These are phyloP conservation scores for Darksidea phi DNA, from an alignment of 495 filamentous ascomycete species.

Conservation along the genomic window DNA sequence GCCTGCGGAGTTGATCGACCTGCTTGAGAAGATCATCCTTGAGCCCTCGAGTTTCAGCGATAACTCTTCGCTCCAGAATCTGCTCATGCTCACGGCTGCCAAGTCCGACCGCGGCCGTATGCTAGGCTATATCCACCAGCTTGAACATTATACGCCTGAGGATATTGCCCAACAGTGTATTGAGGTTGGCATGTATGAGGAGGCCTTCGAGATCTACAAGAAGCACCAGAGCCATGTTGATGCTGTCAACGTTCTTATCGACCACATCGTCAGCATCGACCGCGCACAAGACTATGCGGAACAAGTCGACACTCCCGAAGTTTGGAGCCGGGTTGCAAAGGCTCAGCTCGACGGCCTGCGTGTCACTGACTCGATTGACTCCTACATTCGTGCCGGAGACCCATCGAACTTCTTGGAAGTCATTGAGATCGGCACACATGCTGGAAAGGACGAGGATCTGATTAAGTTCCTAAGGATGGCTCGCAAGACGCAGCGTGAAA, in stretches of 20 bases:
- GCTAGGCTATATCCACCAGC: conserved; percentile 94
- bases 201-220: conserved; percentile 98
- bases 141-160: conserved; percentile 83
- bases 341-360: conserved; percentile 96
- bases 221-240: conserved; percentile 86
- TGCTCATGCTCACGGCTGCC: conserved; percentile 94
- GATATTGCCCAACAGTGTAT: conserved; percentile 94
- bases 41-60: conserved; percentile 97
- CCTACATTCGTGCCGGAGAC: conserved; percentile 93
- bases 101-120: conserved; percentile 94
- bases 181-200: conserved; percentile 89
- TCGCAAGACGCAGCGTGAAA: conserved; percentile 91
- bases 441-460: conserved; percentile 96
- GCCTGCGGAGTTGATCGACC: conserved; percentile 91
- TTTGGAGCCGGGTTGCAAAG: conserved; percentile 99
- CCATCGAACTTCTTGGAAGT: conserved; percentile 93
- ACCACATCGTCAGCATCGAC: conserved; percentile 97
- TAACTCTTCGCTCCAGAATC: conserved; percentile 91
- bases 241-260: conserved; percentile 88
- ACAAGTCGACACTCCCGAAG: conserved; percentile 88
- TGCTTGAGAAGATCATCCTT: conserved; percentile 98
- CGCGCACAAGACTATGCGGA: conserved; percentile 96
- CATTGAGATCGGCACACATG: conserved; percentile 92
- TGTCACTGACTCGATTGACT: conserved; percentile 89
- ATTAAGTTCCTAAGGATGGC: conserved; percentile 98